These are phyloP conservation scores for Tetrapisispora arboricola DNA, from an alignment of 805 yeast species.

Conservation along the genomic window DNA sequence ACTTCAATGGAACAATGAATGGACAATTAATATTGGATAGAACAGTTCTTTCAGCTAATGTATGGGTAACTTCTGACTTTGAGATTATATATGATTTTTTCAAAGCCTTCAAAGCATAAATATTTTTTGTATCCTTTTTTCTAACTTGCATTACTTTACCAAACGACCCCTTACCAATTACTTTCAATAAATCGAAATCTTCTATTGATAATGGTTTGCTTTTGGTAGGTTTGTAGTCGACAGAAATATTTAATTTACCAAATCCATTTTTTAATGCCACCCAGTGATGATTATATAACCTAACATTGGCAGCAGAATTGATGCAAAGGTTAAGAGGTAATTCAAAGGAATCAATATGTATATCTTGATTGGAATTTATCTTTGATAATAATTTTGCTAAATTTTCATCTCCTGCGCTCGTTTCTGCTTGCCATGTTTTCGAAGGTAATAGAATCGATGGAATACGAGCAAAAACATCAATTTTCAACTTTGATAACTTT, in stretches of 20 bases:
- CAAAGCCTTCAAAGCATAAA: constrained; percentile 86
- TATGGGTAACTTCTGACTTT: constrained; percentile 87
- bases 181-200: constrained; percentile 84
- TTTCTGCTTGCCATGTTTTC: constrained; percentile 24
- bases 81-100: constrained; percentile 89
- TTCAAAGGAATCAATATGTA: constrained; percentile 61
- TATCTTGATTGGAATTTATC: constrained; percentile 42
- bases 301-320: constrained; percentile 35
- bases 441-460: constrained; percentile 50
- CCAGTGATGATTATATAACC: constrained; percentile 60
- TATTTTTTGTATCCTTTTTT: constrained; percentile 85
- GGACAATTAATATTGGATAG: constrained; percentile 86
- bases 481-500: constrained; percentile 45
- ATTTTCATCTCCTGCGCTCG: constrained; percentile 12
- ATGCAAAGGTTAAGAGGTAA: constrained; percentile 45
- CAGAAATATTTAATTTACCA: constrained; percentile 48
- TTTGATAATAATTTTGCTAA: constrained; percentile 21
- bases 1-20: constrained; percentile 88
- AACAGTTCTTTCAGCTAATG: constrained; percentile 90
- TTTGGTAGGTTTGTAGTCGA: constrained; percentile 56
- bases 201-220: constrained; percentile 69
- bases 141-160: constrained; percentile 98
- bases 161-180: constrained; percentile 93
- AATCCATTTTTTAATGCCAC: constrained; percentile 28
- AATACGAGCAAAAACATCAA: constrained; percentile 68